Evolutionary conservation across 768 basidiomycete species (phyloP), one percentile per base, ranked within the genome.

Genomic region (Lentinula lateritia): DNA sequence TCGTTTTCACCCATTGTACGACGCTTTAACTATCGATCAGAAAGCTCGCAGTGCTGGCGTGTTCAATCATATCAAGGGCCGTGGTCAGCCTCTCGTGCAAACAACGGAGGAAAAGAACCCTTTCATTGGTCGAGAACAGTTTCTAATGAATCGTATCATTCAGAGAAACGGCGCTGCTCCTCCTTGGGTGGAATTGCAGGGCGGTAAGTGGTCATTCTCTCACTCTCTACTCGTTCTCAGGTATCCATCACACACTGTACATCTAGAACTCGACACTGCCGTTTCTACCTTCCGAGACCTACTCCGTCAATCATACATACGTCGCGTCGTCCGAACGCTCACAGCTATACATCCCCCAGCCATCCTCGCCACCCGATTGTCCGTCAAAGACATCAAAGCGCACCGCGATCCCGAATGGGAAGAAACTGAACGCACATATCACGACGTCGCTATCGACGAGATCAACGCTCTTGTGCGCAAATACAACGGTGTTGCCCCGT

Each of bases 151-250:
- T 66, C 84, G 92, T 12, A 92, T 93, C 61, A 82, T 94, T 6
- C 87, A 91, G 68, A 78, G 85, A 54, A 88, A 92, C 64, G 91
- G 89, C n/a, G 89, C 88, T 6, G 83, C 85, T 3, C 93, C 92
- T 35, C 88, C 90, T 3, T 95, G 93, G 92, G 86, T 94, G 1
- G 92, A 94, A 73, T 67, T 92, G 38, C 92, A 93, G 71, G 76
- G 78, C 60, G 88, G 88, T 85, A 63, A 50, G 82, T 70, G 20
- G 8, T 23, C 34, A n/a, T 6, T 6, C 9, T 38, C 10, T n/a
- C 35, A 15, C 32, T 32, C 12, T 35, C 35, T 41, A 41, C 43
- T 13, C 32, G n/a, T n/a, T 18, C 35, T 28, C 16, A 53, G 5
- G 54, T 39, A 20, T 23, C 15, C 18, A 54, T 20, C 41, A 59